Conservation (phyloP, 2,329 filamentous ascomycete species). For the Penicillium sp. region DNA sequence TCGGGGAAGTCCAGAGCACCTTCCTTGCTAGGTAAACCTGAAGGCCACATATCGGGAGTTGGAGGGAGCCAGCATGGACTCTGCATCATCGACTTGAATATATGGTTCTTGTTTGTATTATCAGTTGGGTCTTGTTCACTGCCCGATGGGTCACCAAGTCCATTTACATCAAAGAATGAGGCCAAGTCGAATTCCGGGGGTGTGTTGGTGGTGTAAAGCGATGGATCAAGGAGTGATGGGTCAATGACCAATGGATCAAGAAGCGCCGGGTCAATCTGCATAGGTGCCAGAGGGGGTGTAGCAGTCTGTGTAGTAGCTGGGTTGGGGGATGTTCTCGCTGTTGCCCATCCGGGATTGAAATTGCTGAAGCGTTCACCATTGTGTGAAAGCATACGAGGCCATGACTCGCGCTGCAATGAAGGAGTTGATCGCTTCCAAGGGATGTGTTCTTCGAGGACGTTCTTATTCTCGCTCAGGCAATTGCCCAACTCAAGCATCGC, state of each 20-base stretch:
- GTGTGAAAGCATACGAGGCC: slow-evolving; percentile 3
- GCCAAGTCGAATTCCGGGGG: background rate
- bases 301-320: background rate
- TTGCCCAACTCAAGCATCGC: slow-evolving; percentile 17
- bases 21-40: slow-evolving; percentile 4
- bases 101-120: background rate
- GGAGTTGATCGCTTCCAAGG: background rate
- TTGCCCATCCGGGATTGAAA: slow-evolving; percentile 4
- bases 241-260: slow-evolving; percentile 9
- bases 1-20: slow-evolving; percentile 14
- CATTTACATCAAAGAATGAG: background rate
- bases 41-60: slow-evolving; percentile 5
- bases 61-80: background rate
- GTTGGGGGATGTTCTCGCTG: background rate
- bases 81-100: slow-evolving; percentile 6
- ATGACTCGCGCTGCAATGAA: background rate
- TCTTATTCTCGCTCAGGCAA: background rate
- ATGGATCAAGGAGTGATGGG: background rate
- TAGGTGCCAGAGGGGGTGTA: background rate
- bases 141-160: too few relatives aligned
- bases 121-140: too few relatives aligned
- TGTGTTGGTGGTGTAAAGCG: background rate
- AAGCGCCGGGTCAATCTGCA: background rate
- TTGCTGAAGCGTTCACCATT: slow-evolving; percentile 3
- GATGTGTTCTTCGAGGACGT: slow-evolving; percentile 1